Evolutionary conservation across 1,284 basidiomycete species (phyloP), one percentile per base, ranked within the genome.

Genomic region (Dichomitus squalens): DNA sequence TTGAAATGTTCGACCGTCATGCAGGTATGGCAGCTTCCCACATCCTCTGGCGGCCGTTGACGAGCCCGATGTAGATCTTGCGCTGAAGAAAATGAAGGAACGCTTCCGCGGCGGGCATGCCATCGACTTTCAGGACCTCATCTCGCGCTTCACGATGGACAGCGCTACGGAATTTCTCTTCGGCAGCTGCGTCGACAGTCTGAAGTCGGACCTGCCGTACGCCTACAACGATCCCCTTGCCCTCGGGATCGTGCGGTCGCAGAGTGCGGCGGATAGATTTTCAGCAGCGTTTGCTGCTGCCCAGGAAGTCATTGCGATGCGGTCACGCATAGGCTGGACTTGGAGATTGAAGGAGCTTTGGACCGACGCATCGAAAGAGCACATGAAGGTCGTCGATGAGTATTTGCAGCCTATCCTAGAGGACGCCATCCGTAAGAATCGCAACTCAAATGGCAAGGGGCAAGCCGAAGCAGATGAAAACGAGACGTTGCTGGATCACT

Each of bases 111-210:
- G 44, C 11, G 59, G 59, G 0, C 54, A 58, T 20, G 52, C 62
- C 0, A 18, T 64, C n/a, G 62, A 64, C 51, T 64, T 64, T 55
- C 63, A 64, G 49, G 63, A 76, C 57, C 58, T 73, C 35, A 61
- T 74, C 40, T 64, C 71, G 8, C 66, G 75, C 14, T 76, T 78
- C 61, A 77, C 75, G 1, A 66, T 78, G 40, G 76, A 77, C 57
- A 70, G 71, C 34, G 74, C 76, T 0, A 73, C 74, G 4, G 75
- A 77, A 46, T 78, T 77, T 61, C 70, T 79, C 49, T 78, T 79
- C 59, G 74, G 72, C 18, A 58, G 59, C 20, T 70, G 71, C 49
- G 72, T 76, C n/a, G 50, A 73, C 56, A 71, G 70, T 25, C 70
- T 79, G 20, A 40, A 57, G 21, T 66, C 62, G 20, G 54, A 61